Evolutionary conservation across 2,329 filamentous ascomycete species (phyloP).

Genomic region (Cladosporium velox): DNA sequence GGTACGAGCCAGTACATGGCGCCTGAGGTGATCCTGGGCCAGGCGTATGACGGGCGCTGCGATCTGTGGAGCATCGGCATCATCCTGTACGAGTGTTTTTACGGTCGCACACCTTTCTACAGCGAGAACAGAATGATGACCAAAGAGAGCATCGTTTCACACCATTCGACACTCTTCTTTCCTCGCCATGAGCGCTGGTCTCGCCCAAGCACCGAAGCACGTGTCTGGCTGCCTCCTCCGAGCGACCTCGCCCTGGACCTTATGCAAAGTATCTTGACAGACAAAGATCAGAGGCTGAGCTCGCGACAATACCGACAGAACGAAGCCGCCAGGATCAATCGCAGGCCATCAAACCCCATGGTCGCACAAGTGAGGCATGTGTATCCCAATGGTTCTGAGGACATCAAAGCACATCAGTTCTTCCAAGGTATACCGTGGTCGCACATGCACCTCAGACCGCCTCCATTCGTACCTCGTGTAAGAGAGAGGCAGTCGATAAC

Average conservation of each 20-base stretch:
- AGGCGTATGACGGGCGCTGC: slow-evolving; percentile 85
- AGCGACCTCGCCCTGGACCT: slow-evolving; percentile 75
- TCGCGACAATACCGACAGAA: slow-evolving; percentile 72
- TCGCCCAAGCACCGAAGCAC: slow-evolving; percentile 44
- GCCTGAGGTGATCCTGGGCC: slow-evolving; percentile 82
- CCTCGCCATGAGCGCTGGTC: slow-evolving; percentile 58
- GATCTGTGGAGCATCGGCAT: slow-evolving; percentile 97
- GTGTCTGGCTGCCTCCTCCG: slow-evolving; percentile 51
- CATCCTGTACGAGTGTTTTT: slow-evolving; percentile 92
- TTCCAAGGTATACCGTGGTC: slow-evolving; percentile 81
- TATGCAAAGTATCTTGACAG: slow-evolving; percentile 69
- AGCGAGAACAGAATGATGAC: slow-evolving; percentile 79
- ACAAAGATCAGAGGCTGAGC: slow-evolving; percentile 74
- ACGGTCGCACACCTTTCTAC: slow-evolving; percentile 87
- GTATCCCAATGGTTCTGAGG: slow-evolving; percentile 78
- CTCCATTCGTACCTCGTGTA: slow-evolving; percentile 80
- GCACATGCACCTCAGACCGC: slow-evolving; percentile 66
- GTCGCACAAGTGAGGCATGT: slow-evolving; percentile 53
- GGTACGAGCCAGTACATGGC: slow-evolving; percentile 99
- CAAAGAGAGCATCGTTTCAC: slow-evolving; percentile 80
- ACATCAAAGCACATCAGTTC: slow-evolving; percentile 87
- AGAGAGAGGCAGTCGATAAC: slow-evolving; percentile 56
- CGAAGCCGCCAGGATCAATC: slow-evolving; percentile 48
- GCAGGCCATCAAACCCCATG: slow-evolving; percentile 52
- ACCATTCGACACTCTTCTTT: slow-evolving; percentile 70